Base-by-base conservation (phyloP, 1,284 basidiomycete genomes). In the Lignosus rhinocerotis region DNA sequence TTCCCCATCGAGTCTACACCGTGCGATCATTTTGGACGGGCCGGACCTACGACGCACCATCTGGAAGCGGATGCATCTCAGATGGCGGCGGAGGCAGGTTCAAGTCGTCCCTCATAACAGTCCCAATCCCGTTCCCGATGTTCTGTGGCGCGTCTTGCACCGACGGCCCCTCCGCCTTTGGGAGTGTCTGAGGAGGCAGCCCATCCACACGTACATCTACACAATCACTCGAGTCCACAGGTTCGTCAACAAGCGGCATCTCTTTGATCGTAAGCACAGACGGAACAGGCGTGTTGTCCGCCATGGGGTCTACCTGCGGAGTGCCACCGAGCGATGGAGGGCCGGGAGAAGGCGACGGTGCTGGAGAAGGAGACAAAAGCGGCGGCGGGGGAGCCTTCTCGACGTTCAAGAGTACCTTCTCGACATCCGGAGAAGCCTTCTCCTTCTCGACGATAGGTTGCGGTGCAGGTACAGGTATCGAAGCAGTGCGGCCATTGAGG, bases 331-430 rank as follows among this genome's bases (percentile, higher is more conserved):
- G 42, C 21, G 48, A 34, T 6, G 34, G 25, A 6, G 53, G 44
- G 2, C 8, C 51, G 4, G 56, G 51, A 21, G 56, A 53, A 9
- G 55, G 55, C 19, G 55, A 34, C n/a, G 36, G 32, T 2, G 19
- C 55, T 5, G 54, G 54, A 16, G 47, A 55, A 4, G 54, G 55
- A 14, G 55, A 42, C 38, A 39, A 14, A 25, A 41, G 43, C 12
- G 60, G 51, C 36, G 60, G 63, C 1, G 63, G 62, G 6, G 61
- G 62, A 19, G 60, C 61, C 46, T 67, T 68, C 56, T 69, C 67
- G 16, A 53, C 51, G 30, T 21, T 49, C 25, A 25, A 2, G 25
- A 4, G 25, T 2, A 25, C 25, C 25, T 25, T 25, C 25, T 25
- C 25, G 25, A 25, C 25, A 25, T 25, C 25, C 6, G 59, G 53